These are phyloP conservation scores for Aspergillus fijiensis DNA, from an alignment of 2,329 filamentous ascomycete species.

Conservation along the genomic window DNA sequence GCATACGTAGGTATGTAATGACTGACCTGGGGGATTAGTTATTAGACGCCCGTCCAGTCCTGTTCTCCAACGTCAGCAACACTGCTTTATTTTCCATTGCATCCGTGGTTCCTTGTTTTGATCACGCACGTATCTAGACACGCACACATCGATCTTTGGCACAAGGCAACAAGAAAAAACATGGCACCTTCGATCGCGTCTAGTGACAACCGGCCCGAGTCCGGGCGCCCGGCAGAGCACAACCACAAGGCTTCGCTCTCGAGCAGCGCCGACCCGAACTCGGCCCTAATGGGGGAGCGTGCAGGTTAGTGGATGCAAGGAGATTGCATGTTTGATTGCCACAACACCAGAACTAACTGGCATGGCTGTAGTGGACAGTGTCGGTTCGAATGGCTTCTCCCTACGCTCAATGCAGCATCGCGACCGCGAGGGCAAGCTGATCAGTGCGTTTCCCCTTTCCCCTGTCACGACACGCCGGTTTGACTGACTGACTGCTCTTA, in stretches of 20 bases:
- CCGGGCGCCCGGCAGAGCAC: not conserved
- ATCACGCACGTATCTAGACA: not conserved
- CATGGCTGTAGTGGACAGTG: not conserved
- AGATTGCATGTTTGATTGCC: constrained; percentile 2
- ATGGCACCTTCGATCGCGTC: not conserved
- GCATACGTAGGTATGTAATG: not conserved
- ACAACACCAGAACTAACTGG: not conserved
- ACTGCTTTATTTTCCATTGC: not conserved
- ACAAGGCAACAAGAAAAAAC: not conserved
- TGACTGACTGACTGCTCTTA: constrained; percentile 10
- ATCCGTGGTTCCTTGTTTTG: not conserved
- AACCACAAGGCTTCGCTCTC: not conserved
- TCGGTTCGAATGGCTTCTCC: constrained; percentile 52
- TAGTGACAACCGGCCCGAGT: not conserved
- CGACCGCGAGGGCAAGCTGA: constrained; percentile 73
- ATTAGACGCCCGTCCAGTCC: not conserved
- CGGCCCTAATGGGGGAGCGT: not conserved
- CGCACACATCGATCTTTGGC: not conserved
- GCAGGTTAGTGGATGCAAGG: not conserved
- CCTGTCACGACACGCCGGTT: not conserved
- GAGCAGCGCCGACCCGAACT: not conserved
- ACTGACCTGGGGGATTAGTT: not conserved
- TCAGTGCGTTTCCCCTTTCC: constrained; percentile 55
- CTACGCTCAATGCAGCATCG: constrained; percentile 73
- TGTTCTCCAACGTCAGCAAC: not conserved